phyloP scores from a whole-genome alignment of 1,139 yeast species.

The Yamadazyma aaseri region DNA sequence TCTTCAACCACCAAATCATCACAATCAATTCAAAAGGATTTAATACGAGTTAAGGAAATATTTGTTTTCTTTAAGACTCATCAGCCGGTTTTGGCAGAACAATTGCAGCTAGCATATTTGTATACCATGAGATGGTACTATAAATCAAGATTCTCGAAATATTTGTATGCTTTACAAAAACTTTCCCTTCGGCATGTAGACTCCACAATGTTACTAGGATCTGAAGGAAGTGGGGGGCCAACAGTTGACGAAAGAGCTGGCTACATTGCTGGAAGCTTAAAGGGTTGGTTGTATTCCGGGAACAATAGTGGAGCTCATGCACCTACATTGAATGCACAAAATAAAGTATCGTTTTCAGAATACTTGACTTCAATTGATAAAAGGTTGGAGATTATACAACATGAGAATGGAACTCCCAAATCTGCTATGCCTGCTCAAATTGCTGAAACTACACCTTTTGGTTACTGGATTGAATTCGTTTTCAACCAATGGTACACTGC shows the following conservation, averaged over 20 bases:
- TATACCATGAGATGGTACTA: slow-evolving; percentile 95
- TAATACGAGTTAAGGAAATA: slow-evolving; percentile 60
- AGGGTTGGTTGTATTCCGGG: slow-evolving; percentile 25
- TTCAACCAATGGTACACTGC: slow-evolving; percentile 75
- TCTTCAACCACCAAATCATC: slow-evolving; percentile 48
- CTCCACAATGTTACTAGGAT: slow-evolving; percentile 51
- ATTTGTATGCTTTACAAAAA: slow-evolving; percentile 71
- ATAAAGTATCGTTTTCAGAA: slow-evolving; percentile 33
- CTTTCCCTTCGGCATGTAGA: slow-evolving; percentile 55
- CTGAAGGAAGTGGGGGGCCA: slow-evolving; percentile 8
- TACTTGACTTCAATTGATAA: slow-evolving; percentile 57
- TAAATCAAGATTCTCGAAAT: slow-evolving; percentile 72
- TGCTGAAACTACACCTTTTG: slow-evolving; percentile 71
- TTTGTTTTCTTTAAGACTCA: slow-evolving; percentile 55
- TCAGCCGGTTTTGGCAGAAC: slow-evolving; percentile 68
- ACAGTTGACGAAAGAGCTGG: slow-evolving; percentile 25
- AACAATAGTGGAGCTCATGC: slow-evolving; percentile 3
- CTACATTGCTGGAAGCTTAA: slow-evolving; percentile 27
- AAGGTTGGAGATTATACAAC: slow-evolving; percentile 49
- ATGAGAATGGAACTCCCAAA: slow-evolving; percentile 37
- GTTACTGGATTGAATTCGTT: slow-evolving; percentile 70
- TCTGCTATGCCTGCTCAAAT: slow-evolving; percentile 80
- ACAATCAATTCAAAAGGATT: slow-evolving; percentile 68
- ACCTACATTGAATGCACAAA: slow-evolving; percentile 3
- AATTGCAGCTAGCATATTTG: slow-evolving; percentile 74